Base-by-base conservation (phyloP, 169 alveolate species). In the Cystoisospora suis region DNA sequence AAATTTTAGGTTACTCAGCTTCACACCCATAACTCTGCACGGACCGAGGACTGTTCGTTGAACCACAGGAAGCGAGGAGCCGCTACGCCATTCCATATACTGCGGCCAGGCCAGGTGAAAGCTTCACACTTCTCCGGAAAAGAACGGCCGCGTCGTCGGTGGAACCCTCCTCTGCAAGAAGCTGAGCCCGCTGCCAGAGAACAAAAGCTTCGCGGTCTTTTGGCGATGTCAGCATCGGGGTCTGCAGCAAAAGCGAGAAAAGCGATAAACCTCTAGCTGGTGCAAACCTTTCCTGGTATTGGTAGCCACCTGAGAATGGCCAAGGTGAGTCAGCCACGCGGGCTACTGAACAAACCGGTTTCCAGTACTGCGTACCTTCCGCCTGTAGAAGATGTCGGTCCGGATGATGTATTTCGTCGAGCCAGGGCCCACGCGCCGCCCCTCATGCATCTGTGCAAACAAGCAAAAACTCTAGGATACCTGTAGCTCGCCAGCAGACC, bases 391-490 rank as follows among this genome's bases (percentile, higher is more conserved):
- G 32, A 94, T 70, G 49, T 94, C 96, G 0, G 95, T 92, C 72
- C 96, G 89, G n/a, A 94, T 87, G 12, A 94, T 92, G 91, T 92
- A 94, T 49, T 94, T 94, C 6, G 69, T 56, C n/a, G 87, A 46
- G 23, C 87, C 90, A 46, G 59, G 56, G 36, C 81, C 96, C 80
- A 77, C 94, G 20, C 94, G 94, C 87, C 91, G 83, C 23, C 96
- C 95, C 23, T 94, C 96, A n/a, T 94, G 96, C 95, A 94, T 89
- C 91, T 94, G 94, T 75, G 49, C 3, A 3, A 20, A 29, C 42
- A 7, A n/a, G 38, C 34, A 58, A 32, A 34, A 38, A 38, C n/a
- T n/a, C n/a, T n/a, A n/a, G n/a, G n/a, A n/a, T n/a, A n/a, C n/a
- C n/a, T n/a, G n/a, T n/a, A n/a, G n/a, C n/a, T n/a, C n/a, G n/a